These are phyloP conservation scores for Xylaria sp. DNA, from an alignment of 2,329 filamentous ascomycete genomes.

Conservation along the genomic window DNA sequence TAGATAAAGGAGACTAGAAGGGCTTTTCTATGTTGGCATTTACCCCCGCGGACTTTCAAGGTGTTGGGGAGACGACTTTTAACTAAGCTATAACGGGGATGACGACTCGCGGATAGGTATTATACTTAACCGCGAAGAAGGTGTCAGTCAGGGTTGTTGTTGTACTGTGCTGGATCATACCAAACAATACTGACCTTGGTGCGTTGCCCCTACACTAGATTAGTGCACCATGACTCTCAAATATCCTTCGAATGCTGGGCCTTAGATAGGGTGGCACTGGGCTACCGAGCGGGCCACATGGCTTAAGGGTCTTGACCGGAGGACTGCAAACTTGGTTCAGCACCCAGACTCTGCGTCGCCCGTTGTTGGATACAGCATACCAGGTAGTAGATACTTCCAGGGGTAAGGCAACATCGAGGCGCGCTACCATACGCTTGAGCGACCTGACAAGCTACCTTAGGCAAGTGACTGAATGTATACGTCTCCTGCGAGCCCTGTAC, in stretches of 20 bases:
- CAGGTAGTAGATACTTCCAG: constrained; percentile 1
- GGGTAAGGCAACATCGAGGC: background rate
- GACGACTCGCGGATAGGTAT: background rate
- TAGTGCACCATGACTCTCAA: constrained; percentile 30
- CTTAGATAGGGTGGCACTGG: constrained; percentile 34
- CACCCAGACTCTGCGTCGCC: background rate
- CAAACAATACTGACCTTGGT: constrained; percentile 36
- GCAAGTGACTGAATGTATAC: constrained; percentile 13
- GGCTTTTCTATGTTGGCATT: constrained; percentile 43
- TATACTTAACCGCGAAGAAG: constrained; percentile 22
- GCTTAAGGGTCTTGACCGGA: constrained; percentile 39
- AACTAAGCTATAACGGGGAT: constrained; percentile 44
- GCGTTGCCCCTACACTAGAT: constrained; percentile 28
- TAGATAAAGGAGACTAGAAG: constrained; percentile 37
- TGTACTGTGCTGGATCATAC: constrained; percentile 31
- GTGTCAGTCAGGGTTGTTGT: constrained; percentile 34
- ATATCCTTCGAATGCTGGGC: constrained; percentile 32
- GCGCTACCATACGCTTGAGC: constrained; percentile 4
- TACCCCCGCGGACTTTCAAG: too few species aligned
- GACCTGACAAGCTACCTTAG: constrained; percentile 14
- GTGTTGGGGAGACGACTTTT: background rate
- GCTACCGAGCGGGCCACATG: constrained; percentile 39
- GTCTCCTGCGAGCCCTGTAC: background rate
- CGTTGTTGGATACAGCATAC: background rate
- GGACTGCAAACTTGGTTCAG: constrained; percentile 14